Evolutionary conservation across 2,329 filamentous ascomycete genomes (phyloP).

Genomic region (Xylariaceae sp.): DNA sequence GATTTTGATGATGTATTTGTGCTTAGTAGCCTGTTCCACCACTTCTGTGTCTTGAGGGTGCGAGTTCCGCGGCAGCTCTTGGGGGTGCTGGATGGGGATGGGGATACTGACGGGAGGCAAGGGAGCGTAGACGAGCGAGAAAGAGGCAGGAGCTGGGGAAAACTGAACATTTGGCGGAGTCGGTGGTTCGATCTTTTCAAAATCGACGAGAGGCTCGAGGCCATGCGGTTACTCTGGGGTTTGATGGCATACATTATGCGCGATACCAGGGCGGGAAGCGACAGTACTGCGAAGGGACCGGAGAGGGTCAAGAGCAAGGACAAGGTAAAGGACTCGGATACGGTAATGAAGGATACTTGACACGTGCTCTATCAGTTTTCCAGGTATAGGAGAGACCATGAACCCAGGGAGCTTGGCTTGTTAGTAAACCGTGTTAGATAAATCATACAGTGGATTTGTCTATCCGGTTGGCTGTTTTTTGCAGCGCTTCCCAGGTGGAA

Average conservation of each 20-base stretch:
- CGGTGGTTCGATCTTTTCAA: slow-evolving; percentile 59
- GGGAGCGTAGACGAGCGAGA: slow-evolving; percentile 20
- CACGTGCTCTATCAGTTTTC: too few species aligned
- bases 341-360: too few species aligned
- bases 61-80: slow-evolving; percentile 53
- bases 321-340: too few species aligned
- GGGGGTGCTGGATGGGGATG: slow-evolving; percentile 46
- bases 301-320: too few species aligned
- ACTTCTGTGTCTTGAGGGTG: slow-evolving; percentile 53
- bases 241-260: slow-evolving; percentile 60
- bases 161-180: slow-evolving; percentile 53
- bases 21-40: slow-evolving; percentile 58
- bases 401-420: too few species aligned
- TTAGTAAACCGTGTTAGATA: too few species aligned
- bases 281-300: too few species aligned
- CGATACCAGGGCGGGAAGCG: too few species aligned
- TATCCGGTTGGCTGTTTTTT: too few species aligned
- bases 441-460: too few species aligned
- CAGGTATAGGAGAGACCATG: too few species aligned
- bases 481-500: too few species aligned
- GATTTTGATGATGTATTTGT: slow-evolving; percentile 54
- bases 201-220: slow-evolving; percentile 48
- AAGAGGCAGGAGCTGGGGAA: slow-evolving; percentile 41
- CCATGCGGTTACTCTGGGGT: slow-evolving; percentile 54
- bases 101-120: slow-evolving; percentile 23